Base-by-base conservation (phyloP, 805 yeast genomes). In the Myxozyma kluyveri region DNA sequence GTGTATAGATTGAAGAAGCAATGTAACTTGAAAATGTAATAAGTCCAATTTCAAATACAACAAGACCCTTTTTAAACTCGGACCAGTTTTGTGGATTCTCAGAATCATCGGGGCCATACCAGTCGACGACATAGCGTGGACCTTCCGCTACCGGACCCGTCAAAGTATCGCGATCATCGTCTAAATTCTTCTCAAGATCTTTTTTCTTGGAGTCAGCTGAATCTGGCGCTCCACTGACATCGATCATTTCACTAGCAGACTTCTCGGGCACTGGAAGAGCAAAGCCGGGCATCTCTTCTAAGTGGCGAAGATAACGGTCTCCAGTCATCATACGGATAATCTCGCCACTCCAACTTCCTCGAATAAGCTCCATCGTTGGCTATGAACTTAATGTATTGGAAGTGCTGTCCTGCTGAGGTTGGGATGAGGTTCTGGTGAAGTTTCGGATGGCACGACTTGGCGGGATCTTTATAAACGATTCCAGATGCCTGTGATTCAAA, bases 61-160 rank as follows among this genome's bases (percentile, higher is more conserved):
- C 69, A 26, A 76, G 43, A 1, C 64, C 32, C 61, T 77, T 79
- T 45, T 72, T 69, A 29, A 52, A 42, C 0, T 62, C 24, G 0
- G 81, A 70, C 87, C 87, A 82, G 61, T 79, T 80, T 18, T 67
- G 61, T 0, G 88, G 87, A 57, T 77, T 52, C 26, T 56, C 63
- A n/a, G 62, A 59, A 45, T 61, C 63, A 17, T 43, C 45, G 4
- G 60, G 57, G 10, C 63, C 61, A 36, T 57, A 22, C 63, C 60
- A 61, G 26, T 38, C 38, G 21, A 55, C 57, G n/a, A n/a, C n/a
- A n/a, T n/a, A n/a, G n/a, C n/a, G n/a, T n/a, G n/a, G n/a, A n/a
- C n/a, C n/a, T n/a, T 7, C 31, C 12, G 4, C 12, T 19, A n/a
- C 39, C 12, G 39, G 5, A 6, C 21, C 14, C 39, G 17, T 35